phyloP scores from a whole-genome alignment of 2,329 filamentous ascomycete species.

The Alternaria solani region DNA sequence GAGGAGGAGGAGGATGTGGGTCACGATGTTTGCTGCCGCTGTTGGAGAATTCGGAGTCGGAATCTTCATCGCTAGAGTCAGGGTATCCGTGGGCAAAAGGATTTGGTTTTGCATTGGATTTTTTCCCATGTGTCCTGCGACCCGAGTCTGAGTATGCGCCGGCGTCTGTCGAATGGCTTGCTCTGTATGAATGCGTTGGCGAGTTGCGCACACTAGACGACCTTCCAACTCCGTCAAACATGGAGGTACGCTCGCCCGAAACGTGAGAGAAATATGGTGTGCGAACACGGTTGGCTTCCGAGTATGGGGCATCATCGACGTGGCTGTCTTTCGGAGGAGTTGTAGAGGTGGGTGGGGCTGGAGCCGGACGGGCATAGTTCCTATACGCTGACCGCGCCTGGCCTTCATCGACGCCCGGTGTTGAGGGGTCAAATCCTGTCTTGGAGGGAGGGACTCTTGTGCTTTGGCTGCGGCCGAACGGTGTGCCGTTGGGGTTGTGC shows the following conservation, averaged over 20 bases:
- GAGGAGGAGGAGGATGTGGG: slow-evolving; percentile 23
- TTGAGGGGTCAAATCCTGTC: slow-evolving; percentile 66
- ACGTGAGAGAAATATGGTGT: slow-evolving; percentile 62
- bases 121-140: slow-evolving; percentile 36
- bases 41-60: slow-evolving; percentile 33
- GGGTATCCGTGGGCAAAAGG: slow-evolving; percentile 42
- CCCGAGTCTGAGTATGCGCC: slow-evolving; percentile 46
- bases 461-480: slow-evolving; percentile 51
- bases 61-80: slow-evolving; percentile 43
- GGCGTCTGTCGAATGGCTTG: slow-evolving; percentile 31
- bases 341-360: slow-evolving; percentile 37
- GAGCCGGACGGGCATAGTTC: slow-evolving; percentile 45
- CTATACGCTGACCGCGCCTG: slow-evolving; percentile 63
- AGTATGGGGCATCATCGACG: slow-evolving; percentile 48
- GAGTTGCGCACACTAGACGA: slow-evolving; percentile 64
- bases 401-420: slow-evolving; percentile 66
- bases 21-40: slow-evolving; percentile 24
- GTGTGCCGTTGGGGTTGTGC: slow-evolving; percentile 48
- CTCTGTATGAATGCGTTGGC: slow-evolving; percentile 43
- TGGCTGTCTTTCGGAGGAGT: slow-evolving; percentile 33
- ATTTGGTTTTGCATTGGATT: slow-evolving; percentile 30
- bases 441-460: slow-evolving; percentile 60
- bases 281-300: slow-evolving; percentile 58
- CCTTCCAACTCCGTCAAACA: slow-evolving; percentile 61
- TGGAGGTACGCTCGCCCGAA: slow-evolving; percentile 65